A percentile compares a stretch with the other conserved stretches of the same genome.
These are phyloP conservation scores for Porphyrellus cyaneotinctus DNA, from an alignment of 768 basidiomycete genomes.

Conservation along the genomic window DNA sequence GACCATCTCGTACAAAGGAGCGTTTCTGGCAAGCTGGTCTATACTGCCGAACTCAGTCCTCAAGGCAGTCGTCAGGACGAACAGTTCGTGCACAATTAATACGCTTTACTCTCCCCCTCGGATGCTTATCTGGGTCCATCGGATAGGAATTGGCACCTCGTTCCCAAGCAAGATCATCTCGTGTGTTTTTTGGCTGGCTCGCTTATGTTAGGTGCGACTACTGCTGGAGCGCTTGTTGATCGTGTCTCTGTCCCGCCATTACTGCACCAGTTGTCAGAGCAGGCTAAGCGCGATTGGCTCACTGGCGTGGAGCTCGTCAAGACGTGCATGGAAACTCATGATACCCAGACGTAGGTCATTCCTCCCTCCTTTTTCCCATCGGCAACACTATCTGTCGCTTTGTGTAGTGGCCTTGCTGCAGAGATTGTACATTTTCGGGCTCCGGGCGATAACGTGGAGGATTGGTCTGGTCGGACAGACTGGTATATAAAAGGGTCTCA, in stretches of 20 bases:
- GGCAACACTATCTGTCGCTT: not conserved
- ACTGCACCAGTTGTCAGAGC: constrained; percentile 53
- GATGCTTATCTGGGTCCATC: constrained; percentile 5
- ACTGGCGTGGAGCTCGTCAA: constrained; percentile 77
- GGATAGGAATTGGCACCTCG: constrained; percentile 63
- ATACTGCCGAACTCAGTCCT: constrained; percentile 81
- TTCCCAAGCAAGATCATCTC: constrained; percentile 92
- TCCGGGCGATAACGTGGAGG: constrained; percentile 50
- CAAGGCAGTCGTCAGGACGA: constrained; percentile 34
- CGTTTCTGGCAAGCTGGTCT: constrained; percentile 53
- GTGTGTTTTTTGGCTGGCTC: constrained; percentile 94
- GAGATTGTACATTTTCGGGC: constrained; percentile 87
- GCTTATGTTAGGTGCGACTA: constrained; percentile 84
- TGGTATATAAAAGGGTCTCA: constrained; percentile 90
- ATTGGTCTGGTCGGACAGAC: constrained; percentile 43
- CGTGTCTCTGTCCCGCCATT: constrained; percentile 66
- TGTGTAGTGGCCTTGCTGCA: constrained; percentile 70
- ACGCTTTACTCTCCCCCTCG: not conserved
- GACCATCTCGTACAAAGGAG: constrained; percentile 67
- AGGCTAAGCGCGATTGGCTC: constrained; percentile 74
- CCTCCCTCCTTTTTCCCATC: not conserved
- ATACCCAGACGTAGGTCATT: constrained; percentile 69
- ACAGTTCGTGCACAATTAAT: constrained; percentile 30
- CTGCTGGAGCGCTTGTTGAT: constrained; percentile 48
- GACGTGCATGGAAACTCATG: constrained; percentile 85